Evolutionary conservation across 257 asterid genomes (phyloP).

Genomic region (Scutellaria minor): DNA sequence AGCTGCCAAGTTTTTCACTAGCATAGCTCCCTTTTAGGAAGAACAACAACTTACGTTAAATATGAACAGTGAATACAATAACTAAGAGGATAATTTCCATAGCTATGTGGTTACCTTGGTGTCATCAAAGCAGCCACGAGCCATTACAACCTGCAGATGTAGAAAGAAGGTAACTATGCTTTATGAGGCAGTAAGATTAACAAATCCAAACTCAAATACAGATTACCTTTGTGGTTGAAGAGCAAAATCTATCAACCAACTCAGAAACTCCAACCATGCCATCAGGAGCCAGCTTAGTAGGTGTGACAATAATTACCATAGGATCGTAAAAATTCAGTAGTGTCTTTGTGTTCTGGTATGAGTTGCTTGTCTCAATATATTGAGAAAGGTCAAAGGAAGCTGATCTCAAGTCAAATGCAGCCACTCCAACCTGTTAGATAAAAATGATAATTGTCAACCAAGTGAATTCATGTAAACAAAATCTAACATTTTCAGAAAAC

Average conservation of each 20-base stretch:
- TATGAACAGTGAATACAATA: slow-evolving; percentile 32
- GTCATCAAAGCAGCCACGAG: slow-evolving; percentile 95
- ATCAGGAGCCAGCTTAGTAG: slow-evolving; percentile 83
- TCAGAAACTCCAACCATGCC: slow-evolving; percentile 98
- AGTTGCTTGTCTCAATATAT: slow-evolving; percentile 92
- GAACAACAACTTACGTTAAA: slow-evolving; percentile 40
- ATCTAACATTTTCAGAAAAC: slow-evolving; percentile 21
- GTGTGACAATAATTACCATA: slow-evolving; percentile 77
- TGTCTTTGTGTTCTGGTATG: slow-evolving; percentile 93
- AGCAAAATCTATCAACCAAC: slow-evolving; percentile 71
- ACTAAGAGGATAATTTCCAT: slow-evolving; percentile 31
- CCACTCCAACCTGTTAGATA: slow-evolving; percentile 82
- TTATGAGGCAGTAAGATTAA: slow-evolving; percentile 31
- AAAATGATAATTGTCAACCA: slow-evolving; percentile 19
- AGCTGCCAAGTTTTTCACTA: slow-evolving; percentile 87
- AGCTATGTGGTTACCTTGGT: slow-evolving; percentile 70
- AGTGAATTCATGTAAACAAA: slow-evolving; percentile 16
- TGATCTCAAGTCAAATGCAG: slow-evolving; percentile 93
- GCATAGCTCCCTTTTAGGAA: slow-evolving; percentile 71
- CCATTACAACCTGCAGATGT: slow-evolving; percentile 64
- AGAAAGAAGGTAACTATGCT: slow-evolving; percentile 34
- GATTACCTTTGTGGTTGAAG: slow-evolving; percentile 72
- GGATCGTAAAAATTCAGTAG: slow-evolving; percentile 91
- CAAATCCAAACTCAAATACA: slow-evolving; percentile 21
- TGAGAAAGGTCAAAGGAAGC: slow-evolving; percentile 97